Evolutionary conservation across 495 filamentous ascomycete genomes (phyloP), one percentile per base, ranked within the genome.

Genomic region (Aspergillus sclerotioniger): DNA sequence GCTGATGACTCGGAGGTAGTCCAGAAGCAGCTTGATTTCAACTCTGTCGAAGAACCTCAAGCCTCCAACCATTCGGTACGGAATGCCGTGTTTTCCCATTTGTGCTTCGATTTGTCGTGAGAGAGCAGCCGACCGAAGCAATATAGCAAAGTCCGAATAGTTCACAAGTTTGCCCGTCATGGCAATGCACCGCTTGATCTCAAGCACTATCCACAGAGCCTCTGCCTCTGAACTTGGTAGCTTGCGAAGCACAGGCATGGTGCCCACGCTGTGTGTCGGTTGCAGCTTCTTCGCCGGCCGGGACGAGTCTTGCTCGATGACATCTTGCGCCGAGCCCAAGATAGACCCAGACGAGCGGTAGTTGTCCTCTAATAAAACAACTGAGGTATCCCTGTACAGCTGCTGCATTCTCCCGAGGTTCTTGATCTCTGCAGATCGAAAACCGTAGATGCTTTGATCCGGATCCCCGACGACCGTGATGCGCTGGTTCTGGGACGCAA

Each of bases 381-480:
- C 83, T 0, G 89, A 80, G 0, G 91, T 93, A 44, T 90, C 85
- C 0, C 83, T 83, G 65, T 91, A 97, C 43, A 87, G 83, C 39
- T 74, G 74, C 57, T 89, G 82, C 84, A 99, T 87, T 2, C 87
- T 81, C 58, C 82, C 81, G 37, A 98, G 78, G 68, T 99, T 99
- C 68, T 88, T 84, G 61, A 95, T 92, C 71, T 99, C 94, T 19
- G 95, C 95, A 5, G 91, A 93, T n/a, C 95, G 87, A 78, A 96
- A 99, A 6, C 93, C 90, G 66, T 99, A 99, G 52, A 99, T 99
- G 62, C 92, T 96, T 67, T 99, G 95, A 68, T 99, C 94, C 8
- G 95, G 95, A 67, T 99, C 94, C 13, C 95, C 94, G 15, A 99
- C 95, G 50, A 96, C 90, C 9, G 94, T 98, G 57, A 99, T 91